Evolutionary conservation across 164 flowering plant genomes (phyloP).

Genomic region (Aristolochia californica): DNA sequence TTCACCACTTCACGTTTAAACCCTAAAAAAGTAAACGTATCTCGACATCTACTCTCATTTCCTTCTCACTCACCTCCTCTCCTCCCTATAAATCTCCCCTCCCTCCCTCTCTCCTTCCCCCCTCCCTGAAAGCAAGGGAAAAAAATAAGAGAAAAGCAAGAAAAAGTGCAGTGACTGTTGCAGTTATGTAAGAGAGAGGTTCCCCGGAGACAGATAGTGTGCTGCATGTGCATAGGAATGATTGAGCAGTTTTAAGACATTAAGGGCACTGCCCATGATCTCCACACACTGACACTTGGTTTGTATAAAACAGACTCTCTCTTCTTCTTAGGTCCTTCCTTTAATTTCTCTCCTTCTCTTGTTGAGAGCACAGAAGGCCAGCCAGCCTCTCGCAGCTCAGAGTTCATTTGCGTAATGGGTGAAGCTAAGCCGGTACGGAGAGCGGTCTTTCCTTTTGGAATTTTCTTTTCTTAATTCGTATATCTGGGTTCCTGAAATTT

Average conservation of each 20-base stretch:
- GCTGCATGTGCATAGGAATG: conserved; percentile 53
- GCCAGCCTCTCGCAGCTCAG: background rate
- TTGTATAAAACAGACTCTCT: conserved; percentile 7
- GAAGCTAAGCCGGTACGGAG: conserved; percentile 43
- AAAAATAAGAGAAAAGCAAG: conserved; percentile 14
- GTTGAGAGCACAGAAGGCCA: background rate
- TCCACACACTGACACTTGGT: conserved; percentile 1
- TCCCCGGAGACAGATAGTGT: conserved; percentile 18
- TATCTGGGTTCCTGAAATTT: background rate
- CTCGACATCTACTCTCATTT: background rate
- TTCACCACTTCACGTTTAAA: conserved; percentile 19
- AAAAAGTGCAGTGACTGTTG: conserved; percentile 1
- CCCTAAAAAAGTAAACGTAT: background rate
- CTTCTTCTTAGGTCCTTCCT: conserved; percentile 9
- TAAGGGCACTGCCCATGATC: conserved; percentile 22
- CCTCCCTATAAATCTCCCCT: conserved; percentile 24
- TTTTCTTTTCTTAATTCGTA: background rate
- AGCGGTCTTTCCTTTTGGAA: background rate
- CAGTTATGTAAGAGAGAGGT: conserved; percentile 13
- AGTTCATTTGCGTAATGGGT: conserved; percentile 34
- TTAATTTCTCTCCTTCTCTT: conserved; percentile 6
- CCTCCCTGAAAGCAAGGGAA: conserved; percentile 13
- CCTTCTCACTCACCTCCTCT: background rate
- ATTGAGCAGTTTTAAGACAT: conserved; percentile 16
- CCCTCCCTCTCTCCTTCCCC: conserved; percentile 10